A percentile compares a stretch with the other conserved stretches of the same genome.
Conservation (phyloP, 1,284 basidiomycete genomes). For the Trametes polyzona region DNA sequence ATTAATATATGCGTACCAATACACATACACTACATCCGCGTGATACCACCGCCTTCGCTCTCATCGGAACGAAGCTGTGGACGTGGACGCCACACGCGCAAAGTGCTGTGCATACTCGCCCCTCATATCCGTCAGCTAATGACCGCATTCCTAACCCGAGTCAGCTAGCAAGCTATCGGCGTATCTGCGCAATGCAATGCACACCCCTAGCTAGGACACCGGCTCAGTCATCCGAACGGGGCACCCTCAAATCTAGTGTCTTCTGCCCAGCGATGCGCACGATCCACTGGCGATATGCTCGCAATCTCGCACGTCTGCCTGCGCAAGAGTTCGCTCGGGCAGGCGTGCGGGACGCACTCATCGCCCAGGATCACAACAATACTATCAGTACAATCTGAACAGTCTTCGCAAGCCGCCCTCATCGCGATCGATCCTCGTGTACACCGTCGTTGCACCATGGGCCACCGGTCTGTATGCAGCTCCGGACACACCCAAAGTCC, state of each 20-base stretch:
- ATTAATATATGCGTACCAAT: neutral
- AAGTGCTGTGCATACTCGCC: too few relatives aligned
- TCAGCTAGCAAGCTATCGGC: neutral
- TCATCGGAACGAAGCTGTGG: neutral
- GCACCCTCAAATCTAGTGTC: neutral
- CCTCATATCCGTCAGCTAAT: neutral
- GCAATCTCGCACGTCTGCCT: neutral
- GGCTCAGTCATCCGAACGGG: neutral
- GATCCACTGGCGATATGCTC: conserved; percentile 1
- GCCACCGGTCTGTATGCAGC: neutral
- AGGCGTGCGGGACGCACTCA: neutral
- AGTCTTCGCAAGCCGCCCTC: neutral
- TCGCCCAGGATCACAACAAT: neutral
- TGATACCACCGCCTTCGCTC: neutral
- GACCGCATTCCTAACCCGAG: neutral
- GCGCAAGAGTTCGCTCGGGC: neutral
- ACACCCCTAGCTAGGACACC: neutral
- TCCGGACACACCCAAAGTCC: conserved; percentile 3
- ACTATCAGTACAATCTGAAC: neutral
- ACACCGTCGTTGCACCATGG: neutral
- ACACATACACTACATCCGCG: neutral
- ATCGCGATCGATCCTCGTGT: conserved; percentile 25
- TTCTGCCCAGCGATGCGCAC: neutral
- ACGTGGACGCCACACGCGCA: neutral
- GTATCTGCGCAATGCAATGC: neutral